Base-by-base conservation (phyloP, 208 protist species). In the Trypanosomatidae sp. region DNA sequence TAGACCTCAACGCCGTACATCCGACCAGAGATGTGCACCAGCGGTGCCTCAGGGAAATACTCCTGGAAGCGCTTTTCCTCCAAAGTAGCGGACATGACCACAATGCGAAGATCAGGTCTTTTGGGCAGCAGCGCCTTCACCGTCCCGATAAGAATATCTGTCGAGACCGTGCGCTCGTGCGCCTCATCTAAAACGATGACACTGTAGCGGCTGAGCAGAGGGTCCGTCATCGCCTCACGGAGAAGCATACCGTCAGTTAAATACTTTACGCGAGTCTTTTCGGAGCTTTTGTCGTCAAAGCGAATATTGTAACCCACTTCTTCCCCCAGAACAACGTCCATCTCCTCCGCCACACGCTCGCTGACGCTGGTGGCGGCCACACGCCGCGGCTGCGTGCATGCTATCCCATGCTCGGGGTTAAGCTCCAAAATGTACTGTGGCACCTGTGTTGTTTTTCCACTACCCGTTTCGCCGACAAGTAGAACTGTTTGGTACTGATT, bases 141-240 rank as follows among this genome's bases (percentile, higher is more conserved):
- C n/a, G 97, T 79, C 3, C 93, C 95, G 30, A 98, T 83, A 17
- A 98, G 81, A 62, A 98, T 89, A 73, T 98, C 96, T 7, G 94
- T 98, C 82, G 97, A 92, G 56, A 99, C 90, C 5, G 98, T 99
- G 39, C 99, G 90, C 91, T 98, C 93, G 75, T 98, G 95, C 7
- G 99, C 99, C 85, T 99, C 99, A 84, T 99, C 99, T 12, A 99
- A 89, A 84, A 99, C 99, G 58, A 99, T 98, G 25, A 98, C 94
- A 39, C 84, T 92, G 62, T 99, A 99, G 33, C 73, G 81, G 17
- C 62, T 65, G 30, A 99, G 88, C 73, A 98, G 81, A 0, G 98
- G 95, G 73, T 99, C 98, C 3, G 69, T 87, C 2, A 98, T 84
- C 66, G 99, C 96, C 80, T 99, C 99, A 66, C 99, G 93, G 33